These are phyloP conservation scores for Leccinellum albellum DNA, from an alignment of 768 basidiomycete species.

Conservation along the genomic window DNA sequence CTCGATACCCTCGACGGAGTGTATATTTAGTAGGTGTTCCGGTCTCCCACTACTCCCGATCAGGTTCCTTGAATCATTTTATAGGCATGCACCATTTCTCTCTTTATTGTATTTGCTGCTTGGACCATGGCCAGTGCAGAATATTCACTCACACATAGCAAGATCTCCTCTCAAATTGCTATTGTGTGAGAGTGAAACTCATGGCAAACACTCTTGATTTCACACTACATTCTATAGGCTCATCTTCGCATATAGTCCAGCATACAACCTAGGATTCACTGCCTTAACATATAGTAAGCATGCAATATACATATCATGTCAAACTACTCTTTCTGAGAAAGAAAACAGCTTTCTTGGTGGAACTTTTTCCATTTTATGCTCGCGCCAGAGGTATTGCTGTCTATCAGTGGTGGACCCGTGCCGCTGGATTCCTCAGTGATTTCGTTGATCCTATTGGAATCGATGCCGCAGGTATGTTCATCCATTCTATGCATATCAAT, in stretches of 20 bases:
- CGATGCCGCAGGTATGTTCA: neutral
- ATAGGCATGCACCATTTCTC: neutral
- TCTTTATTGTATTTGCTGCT: conserved; percentile 7
- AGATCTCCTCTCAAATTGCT: conserved; percentile 3
- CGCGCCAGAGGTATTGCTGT: conserved; percentile 59
- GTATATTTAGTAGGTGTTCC: neutral
- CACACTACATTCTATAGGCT: neutral
- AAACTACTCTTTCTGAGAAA: neutral
- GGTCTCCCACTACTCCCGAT: neutral
- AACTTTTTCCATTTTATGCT: conserved; percentile 53
- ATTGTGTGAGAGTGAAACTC: conserved; percentile 5
- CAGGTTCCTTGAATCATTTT: neutral
- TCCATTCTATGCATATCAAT: neutral
- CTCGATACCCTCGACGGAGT: neutral
- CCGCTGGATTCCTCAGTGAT: conserved; percentile 5
- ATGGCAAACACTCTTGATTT: neutral
- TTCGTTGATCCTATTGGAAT: conserved; percentile 13
- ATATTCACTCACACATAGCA: conserved; percentile 7
- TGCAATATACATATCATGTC: neutral
- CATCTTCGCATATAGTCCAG: conserved; percentile 7
- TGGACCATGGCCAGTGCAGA: conserved; percentile 18
- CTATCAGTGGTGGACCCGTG: conserved; percentile 57
- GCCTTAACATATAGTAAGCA: conserved; percentile 5
- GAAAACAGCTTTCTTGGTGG: conserved; percentile 52
- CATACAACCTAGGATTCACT: conserved; percentile 4